phyloP scores from a whole-genome alignment of 75 land plant species.

The Cunninghamia lanceolata region DNA sequence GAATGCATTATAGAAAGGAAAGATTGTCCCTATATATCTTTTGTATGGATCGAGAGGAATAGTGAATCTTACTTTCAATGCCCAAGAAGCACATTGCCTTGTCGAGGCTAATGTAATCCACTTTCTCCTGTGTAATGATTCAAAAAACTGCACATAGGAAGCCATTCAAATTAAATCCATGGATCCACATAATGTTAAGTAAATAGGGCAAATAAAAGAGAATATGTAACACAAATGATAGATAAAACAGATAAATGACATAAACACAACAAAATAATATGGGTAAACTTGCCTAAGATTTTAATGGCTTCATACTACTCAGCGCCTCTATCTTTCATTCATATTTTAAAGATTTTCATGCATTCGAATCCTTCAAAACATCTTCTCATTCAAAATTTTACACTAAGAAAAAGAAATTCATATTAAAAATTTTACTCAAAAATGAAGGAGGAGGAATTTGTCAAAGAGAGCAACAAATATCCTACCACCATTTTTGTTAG shows the following conservation, averaged over 20 bases:
- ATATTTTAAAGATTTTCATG: background rate
- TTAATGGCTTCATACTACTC: too few species aligned
- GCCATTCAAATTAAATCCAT: background rate
- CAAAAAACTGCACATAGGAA: constrained; percentile 54
- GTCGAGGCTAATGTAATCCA: constrained; percentile 73
- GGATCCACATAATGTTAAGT: too few species aligned
- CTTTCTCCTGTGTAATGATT: constrained; percentile 61
- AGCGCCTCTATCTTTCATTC: too few species aligned
- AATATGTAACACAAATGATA: too few species aligned
- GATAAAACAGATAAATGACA: too few species aligned
- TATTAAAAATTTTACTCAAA: background rate
- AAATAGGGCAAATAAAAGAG: too few species aligned
- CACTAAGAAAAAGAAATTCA: background rate
- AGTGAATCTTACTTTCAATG: too few species aligned
- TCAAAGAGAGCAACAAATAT: background rate
- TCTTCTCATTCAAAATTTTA: background rate
- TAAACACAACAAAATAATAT: too few species aligned
- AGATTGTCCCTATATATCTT: too few species aligned
- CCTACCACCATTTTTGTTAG: background rate
- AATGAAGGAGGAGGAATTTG: background rate
- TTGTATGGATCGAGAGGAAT: too few species aligned
- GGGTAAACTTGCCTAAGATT: too few species aligned
- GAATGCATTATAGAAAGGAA: too few species aligned
- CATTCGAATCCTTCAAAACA: background rate
- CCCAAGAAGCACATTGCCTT: constrained; percentile 78